Conservation (phyloP, 352 stramenopile species). For the Salisapilia sapeloensis region DNA sequence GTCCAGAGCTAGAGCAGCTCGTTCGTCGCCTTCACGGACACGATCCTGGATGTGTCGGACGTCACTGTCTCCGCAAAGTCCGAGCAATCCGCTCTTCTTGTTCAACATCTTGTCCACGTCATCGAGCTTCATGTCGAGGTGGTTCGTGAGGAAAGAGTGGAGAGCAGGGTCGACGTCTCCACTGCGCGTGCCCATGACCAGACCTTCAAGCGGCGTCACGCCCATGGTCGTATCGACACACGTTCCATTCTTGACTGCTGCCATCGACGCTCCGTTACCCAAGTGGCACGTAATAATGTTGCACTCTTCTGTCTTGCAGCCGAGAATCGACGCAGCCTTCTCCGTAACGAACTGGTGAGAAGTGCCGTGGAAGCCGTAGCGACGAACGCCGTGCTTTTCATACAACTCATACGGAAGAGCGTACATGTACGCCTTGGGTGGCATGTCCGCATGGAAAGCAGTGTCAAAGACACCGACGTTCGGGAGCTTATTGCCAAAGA, state of each 20-base stretch:
- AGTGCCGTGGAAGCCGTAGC: slow-evolving; percentile 85
- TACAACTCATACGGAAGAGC: slow-evolving; percentile 66
- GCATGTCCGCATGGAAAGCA: slow-evolving; percentile 79
- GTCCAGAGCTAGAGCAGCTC: slow-evolving; percentile 54
- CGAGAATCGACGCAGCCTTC: slow-evolving; percentile 35
- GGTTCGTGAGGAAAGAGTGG: slow-evolving; percentile 47
- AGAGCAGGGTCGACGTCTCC: slow-evolving; percentile 79
- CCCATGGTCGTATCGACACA: slow-evolving; percentile 85
- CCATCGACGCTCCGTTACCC: slow-evolving; percentile 77
- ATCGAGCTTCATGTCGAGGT: slow-evolving; percentile 48
- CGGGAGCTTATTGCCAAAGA: slow-evolving; percentile 39
- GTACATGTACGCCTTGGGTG: slow-evolving; percentile 65
- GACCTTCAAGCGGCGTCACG: slow-evolving; percentile 73
- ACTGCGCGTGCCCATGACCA: slow-evolving; percentile 82
- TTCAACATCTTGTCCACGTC: slow-evolving; percentile 80
- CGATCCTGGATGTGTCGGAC: slow-evolving; percentile 65
- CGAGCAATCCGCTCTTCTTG: slow-evolving; percentile 76
- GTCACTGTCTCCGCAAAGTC: slow-evolving; percentile 68
- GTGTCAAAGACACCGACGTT: slow-evolving; percentile 86
- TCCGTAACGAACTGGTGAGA: slow-evolving; percentile 75
- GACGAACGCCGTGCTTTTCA: slow-evolving; percentile 61
- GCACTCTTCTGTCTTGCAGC: slow-evolving; percentile 28
- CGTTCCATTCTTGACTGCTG: slow-evolving; percentile 47
- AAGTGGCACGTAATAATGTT: slow-evolving; percentile 81
- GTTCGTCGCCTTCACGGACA: slow-evolving; percentile 23